Base-by-base conservation (phyloP, 2,329 filamentous ascomycete genomes). In the Aureobasidium lini region DNA sequence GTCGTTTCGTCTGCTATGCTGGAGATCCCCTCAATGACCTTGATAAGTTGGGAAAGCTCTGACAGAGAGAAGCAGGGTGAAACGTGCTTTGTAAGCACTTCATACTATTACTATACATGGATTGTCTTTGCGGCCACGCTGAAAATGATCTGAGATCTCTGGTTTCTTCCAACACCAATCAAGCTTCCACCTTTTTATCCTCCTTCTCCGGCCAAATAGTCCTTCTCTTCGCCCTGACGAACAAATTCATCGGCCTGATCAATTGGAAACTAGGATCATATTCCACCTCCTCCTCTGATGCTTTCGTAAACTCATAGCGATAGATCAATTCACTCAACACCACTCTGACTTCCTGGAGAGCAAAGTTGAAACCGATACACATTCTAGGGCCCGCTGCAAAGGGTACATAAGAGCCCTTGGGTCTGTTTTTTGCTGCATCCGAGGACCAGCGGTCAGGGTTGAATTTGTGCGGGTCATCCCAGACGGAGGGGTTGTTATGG, bases 311-410 rank as follows among this genome's bases (percentile, higher is more conserved):
- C 59, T 80, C 72, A 66, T 86, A 86, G 7, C 83, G 74, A 60
- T 78, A 85, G 2, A 86, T 69, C 37, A 86, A 70, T 72, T 85
- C 81, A 1, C 77, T 73, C 62, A 86, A 40, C 63, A 84, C 78
- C 2, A 84, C 74, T 72, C 84, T 84, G 61, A 84, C 75, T 68
- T 86, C 82, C 61, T 79, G 77, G 8, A 86, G 71, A 0, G 83
- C 84, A 68, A 85, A 84, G 70, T 84, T 85, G 76, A 84, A 85
- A 0, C 83, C 84, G 58, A 86, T 81, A 62, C 84, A 86, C 72
- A 78, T 79, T 1, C 84, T 73, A 0, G 74, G 78, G 0, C 84
- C 84, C 0, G 77, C 72, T 0, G 79, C 83, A 62, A 86, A 87
- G 0, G 84, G 84, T 3, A 81, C 72, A 64, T 85, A 86, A 0